Evolutionary conservation across 345 rosid genomes (phyloP).

Genomic region (Moricandia arvensis): DNA sequence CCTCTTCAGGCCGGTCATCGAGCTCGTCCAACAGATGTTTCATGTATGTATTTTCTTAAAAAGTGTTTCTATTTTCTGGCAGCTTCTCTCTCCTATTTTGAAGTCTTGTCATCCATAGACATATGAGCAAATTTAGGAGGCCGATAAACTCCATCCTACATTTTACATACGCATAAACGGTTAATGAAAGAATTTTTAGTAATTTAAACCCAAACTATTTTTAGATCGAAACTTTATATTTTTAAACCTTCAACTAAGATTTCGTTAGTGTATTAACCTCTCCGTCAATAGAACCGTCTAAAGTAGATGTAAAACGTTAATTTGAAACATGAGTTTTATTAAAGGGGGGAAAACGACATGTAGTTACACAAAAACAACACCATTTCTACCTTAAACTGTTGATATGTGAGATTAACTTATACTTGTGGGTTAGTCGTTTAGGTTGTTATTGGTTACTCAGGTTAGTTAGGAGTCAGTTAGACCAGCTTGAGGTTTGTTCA

Average conservation of each 20-base stretch:
- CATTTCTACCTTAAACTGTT: too few species aligned
- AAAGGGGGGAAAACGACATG: too few species aligned
- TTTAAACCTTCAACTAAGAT: too few species aligned
- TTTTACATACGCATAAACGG: slow-evolving; percentile 7
- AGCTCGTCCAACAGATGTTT: slow-evolving; percentile 70
- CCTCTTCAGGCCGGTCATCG: slow-evolving; percentile 90
- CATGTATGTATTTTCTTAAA: slow-evolving; percentile 50
- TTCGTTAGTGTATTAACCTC: too few species aligned
- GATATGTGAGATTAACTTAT: not conserved
- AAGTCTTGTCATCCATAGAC: slow-evolving; percentile 70
- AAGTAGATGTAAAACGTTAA: too few species aligned
- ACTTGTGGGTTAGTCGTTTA: not conserved
- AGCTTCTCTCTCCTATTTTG: slow-evolving; percentile 68
- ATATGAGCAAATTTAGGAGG: slow-evolving; percentile 79
- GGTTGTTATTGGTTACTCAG: not conserved
- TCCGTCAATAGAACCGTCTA: too few species aligned
- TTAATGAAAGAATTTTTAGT: not conserved
- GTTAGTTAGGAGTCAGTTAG: not conserved
- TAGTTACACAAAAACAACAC: too few species aligned
- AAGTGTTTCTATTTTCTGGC: slow-evolving; percentile 67
- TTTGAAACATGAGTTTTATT: too few species aligned
- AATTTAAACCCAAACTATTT: too few species aligned
- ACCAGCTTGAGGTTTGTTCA: not conserved
- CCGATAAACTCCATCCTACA: slow-evolving; percentile 61
- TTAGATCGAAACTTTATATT: too few species aligned